Percentiles rank a stretch among this genome's conserved stretches.
phyloP scores from a whole-genome alignment of 2,329 filamentous ascomycete species.

The Nannizziopsis arthrosporioides region DNA sequence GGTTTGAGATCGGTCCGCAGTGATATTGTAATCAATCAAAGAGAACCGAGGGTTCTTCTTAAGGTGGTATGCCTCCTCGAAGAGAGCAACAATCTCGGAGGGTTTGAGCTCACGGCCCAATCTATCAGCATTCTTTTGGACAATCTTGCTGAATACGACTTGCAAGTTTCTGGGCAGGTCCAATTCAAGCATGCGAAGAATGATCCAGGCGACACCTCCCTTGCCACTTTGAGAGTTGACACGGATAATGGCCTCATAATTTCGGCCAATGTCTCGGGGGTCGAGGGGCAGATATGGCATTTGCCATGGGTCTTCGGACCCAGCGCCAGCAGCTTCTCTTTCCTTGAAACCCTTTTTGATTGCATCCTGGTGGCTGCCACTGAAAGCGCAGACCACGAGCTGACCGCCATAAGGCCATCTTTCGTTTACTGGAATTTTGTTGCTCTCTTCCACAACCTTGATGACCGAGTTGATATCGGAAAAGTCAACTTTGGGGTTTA shows the following conservation, averaged over 20 bases:
- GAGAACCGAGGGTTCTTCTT: slow-evolving; percentile 72
- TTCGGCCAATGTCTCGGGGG: slow-evolving; percentile 83
- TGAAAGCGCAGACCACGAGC: slow-evolving; percentile 85
- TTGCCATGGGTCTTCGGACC: slow-evolving; percentile 60
- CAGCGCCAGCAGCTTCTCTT: slow-evolving; percentile 50
- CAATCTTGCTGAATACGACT: slow-evolving; percentile 76
- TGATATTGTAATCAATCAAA: slow-evolving; percentile 85
- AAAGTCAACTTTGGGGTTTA: slow-evolving; percentile 77
- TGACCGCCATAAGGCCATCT: slow-evolving; percentile 84
- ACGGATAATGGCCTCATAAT: slow-evolving; percentile 95
- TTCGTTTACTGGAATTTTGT: slow-evolving; percentile 86
- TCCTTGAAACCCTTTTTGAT: slow-evolving; percentile 75
- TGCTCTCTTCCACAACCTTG: slow-evolving; percentile 79
- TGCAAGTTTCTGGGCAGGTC: slow-evolving; percentile 88
- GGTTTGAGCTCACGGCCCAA: slow-evolving; percentile 75
- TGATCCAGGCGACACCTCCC: slow-evolving; percentile 88
- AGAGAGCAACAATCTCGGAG: slow-evolving; percentile 74
- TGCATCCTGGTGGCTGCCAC: slow-evolving; percentile 84
- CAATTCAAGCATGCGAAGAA: slow-evolving; percentile 75
- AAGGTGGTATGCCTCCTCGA: slow-evolving; percentile 78
- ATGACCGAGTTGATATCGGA: slow-evolving; percentile 79
- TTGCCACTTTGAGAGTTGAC: slow-evolving; percentile 97
- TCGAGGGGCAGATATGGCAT: slow-evolving; percentile 89
- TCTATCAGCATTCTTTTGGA: slow-evolving; percentile 69
- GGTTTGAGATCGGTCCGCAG: slow-evolving; percentile 65